phyloP scores from a whole-genome alignment of 225 moss, liverwort and hornwort species.

The Takakia lepidozioides region DNA sequence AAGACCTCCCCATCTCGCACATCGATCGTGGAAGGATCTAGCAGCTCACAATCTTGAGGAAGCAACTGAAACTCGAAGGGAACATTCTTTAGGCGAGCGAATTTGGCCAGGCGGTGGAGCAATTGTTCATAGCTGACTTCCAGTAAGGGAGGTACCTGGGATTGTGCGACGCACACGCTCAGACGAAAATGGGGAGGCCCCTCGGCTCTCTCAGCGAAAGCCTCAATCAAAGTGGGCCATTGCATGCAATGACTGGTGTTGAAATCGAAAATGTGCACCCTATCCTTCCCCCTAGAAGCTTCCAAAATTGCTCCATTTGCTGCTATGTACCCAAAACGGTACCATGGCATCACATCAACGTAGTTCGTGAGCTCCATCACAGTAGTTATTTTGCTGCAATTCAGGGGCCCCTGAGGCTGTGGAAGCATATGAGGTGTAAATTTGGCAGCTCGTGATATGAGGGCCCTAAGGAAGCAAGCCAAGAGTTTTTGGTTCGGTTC shows the following conservation, averaged over 20 bases:
- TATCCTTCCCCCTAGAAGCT: slow-evolving; percentile 63
- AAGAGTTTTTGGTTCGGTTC: slow-evolving; percentile 76
- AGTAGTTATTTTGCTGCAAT: slow-evolving; percentile 33
- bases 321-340: slow-evolving; percentile 77
- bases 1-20: slow-evolving; percentile 43
- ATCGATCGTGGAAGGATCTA: slow-evolving; percentile 29
- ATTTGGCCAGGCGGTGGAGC: slow-evolving; percentile 31
- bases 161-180: slow-evolving; percentile 50
- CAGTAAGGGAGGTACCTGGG: slow-evolving; percentile 53
- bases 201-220: slow-evolving; percentile 48
- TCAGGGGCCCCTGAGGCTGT: slow-evolving; percentile 9
- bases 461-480: slow-evolving; percentile 46
- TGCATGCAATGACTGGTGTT: slow-evolving; percentile 70
- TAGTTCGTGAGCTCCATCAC: slow-evolving; percentile 65
- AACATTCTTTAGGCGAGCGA: slow-evolving; percentile 51
- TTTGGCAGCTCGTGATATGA: slow-evolving; percentile 34
- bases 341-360: slow-evolving; percentile 80
- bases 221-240: slow-evolving; percentile 75
- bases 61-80: slow-evolving; percentile 46
- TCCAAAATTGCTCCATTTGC: slow-evolving; percentile 68
- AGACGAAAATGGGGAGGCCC: slow-evolving; percentile 62
- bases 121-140: slow-evolving; percentile 50
- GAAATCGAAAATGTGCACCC: slow-evolving; percentile 64
- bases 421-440: slow-evolving; percentile 28
- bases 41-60: slow-evolving; percentile 28